These are phyloP conservation scores for Thelonectria rubi DNA, from an alignment of 2,329 filamentous ascomycete genomes.

Conservation along the genomic window DNA sequence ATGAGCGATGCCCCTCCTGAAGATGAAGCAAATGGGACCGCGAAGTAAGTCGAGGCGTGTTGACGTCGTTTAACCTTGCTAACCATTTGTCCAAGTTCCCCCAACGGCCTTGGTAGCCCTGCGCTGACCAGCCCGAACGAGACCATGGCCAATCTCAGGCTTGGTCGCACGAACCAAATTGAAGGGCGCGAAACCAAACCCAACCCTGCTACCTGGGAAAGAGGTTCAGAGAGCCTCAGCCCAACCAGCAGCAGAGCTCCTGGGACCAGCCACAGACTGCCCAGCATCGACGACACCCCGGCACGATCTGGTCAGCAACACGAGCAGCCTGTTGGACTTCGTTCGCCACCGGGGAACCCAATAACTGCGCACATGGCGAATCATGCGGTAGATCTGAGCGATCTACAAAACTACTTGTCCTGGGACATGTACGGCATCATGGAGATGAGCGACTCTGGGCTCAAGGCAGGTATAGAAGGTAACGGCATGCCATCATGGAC, in stretches of 20 bases:
- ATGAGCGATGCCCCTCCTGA: conserved; percentile 39
- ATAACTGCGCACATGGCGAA: conserved; percentile 45
- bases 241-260: conserved; percentile 23
- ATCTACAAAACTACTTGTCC: conserved; percentile 51
- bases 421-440: conserved; percentile 55
- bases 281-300: conserved; percentile 36
- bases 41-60: conserved; percentile 27
- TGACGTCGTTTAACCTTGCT: conserved; percentile 10
- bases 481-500: conserved; percentile 46
- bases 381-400: conserved; percentile 49
- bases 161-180: conserved; percentile 37
- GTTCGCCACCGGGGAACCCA: conserved; percentile 32
- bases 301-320: conserved; percentile 49
- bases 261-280: conserved; percentile 23
- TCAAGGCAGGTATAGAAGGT: conserved; percentile 49
- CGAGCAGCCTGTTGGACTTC: conserved; percentile 47
- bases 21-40: conserved; percentile 23
- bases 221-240: conserved; percentile 27
- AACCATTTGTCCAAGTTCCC: conserved; percentile 24
- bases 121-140: conserved; percentile 33
- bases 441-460: conserved; percentile 50
- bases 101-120: conserved; percentile 32
- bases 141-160: conserved; percentile 34
- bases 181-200: conserved; percentile 35
- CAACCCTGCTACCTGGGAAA: conserved; percentile 26